Evolutionary conservation across 306 rosid genomes (phyloP).

Genomic region (Luffa aegyptiaca): DNA sequence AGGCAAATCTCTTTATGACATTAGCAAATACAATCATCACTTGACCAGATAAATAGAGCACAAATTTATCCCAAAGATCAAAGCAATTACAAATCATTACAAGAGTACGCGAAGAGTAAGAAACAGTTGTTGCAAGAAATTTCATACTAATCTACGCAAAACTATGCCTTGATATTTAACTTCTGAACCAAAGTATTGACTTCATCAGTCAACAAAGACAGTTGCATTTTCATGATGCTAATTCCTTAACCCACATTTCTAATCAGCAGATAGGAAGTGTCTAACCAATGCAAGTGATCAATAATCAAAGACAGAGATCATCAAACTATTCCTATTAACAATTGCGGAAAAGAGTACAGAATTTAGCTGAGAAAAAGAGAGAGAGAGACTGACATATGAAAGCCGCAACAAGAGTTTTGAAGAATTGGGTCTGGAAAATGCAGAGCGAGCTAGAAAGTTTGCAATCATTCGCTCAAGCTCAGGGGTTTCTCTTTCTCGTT

Average conservation of each 20-base stretch:
- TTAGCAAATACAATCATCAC: not conserved
- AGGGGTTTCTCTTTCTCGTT: not conserved
- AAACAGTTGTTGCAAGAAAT: not conserved
- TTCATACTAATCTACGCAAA: not conserved
- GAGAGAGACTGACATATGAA: conserved; percentile 10
- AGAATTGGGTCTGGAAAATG: not conserved
- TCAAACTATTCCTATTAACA: not conserved
- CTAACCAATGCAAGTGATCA: not conserved
- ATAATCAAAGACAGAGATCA: not conserved
- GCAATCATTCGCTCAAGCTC: not conserved
- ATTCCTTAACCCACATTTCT: not conserved
- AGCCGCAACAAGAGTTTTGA: not conserved
- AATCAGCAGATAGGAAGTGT: not conserved
- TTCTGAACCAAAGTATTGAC: not conserved
- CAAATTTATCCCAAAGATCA: not conserved
- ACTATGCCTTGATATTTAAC: not conserved
- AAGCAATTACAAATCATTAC: not conserved
- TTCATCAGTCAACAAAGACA: not conserved
- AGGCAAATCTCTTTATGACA: not conserved
- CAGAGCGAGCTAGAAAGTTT: not conserved
- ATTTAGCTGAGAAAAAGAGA: not conserved
- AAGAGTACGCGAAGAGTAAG: not conserved
- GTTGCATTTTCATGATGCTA: not conserved
- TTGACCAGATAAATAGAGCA: not conserved
- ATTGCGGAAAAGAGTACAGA: not conserved